Conservation (phyloP, 1,284 basidiomycete genomes). For the Apiotrichum akiyoshidainum region DNA sequence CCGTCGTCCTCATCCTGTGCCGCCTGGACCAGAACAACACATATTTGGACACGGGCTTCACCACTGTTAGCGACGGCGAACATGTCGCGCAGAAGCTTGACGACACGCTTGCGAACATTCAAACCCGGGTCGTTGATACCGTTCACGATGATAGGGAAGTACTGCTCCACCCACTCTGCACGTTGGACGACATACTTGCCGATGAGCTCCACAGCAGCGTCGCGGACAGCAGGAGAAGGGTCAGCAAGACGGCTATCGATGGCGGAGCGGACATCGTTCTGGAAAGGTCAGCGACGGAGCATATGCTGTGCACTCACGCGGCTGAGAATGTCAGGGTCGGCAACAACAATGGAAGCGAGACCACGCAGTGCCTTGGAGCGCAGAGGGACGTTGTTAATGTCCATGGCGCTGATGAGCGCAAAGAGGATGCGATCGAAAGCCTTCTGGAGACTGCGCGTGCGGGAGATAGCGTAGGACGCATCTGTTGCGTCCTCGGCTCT, state of each 20-base stretch:
- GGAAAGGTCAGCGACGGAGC: neutral
- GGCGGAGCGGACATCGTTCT: slow-evolving; percentile 58
- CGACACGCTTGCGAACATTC: slow-evolving; percentile 87
- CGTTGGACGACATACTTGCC: slow-evolving; percentile 90
- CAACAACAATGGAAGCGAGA: slow-evolving; percentile 76
- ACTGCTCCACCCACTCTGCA: slow-evolving; percentile 75
- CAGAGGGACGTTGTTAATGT: slow-evolving; percentile 77
- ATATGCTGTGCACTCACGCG: slow-evolving; percentile 55
- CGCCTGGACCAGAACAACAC: slow-evolving; percentile 70
- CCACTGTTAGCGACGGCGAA: slow-evolving; percentile 63
- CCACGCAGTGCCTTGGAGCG: slow-evolving; percentile 85
- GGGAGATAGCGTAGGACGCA: slow-evolving; percentile 67
- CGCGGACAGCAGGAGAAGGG: slow-evolving; percentile 85
- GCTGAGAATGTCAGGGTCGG: slow-evolving; percentile 76
- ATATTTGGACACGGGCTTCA: slow-evolving; percentile 70
- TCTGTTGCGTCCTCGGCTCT: slow-evolving; percentile 26
- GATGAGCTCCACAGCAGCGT: slow-evolving; percentile 90
- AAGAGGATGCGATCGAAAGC: slow-evolving; percentile 77
- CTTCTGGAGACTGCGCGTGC: slow-evolving; percentile 66
- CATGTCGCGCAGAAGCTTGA: slow-evolving; percentile 83
- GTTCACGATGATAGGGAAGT: slow-evolving; percentile 79
- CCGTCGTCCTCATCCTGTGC: slow-evolving; percentile 86
- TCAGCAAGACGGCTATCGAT: slow-evolving; percentile 88
- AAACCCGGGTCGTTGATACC: slow-evolving; percentile 90
- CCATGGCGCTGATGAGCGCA: slow-evolving; percentile 69